These are phyloP conservation scores for Mentha longifolia DNA, from an alignment of 257 asterid species.

Conservation along the genomic window DNA sequence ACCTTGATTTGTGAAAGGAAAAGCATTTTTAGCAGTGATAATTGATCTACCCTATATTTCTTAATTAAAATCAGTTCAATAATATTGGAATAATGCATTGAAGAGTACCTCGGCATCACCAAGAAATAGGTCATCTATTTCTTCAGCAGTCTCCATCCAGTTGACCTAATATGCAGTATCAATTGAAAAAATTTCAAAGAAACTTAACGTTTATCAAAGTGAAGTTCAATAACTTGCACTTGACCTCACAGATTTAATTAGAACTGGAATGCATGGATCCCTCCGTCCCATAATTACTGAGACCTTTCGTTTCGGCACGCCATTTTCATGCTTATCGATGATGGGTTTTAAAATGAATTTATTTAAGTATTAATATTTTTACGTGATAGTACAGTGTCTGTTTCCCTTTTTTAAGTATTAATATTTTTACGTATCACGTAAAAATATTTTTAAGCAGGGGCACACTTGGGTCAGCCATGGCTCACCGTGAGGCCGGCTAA, in stretches of 20 bases:
- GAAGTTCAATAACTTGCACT: constrained; percentile 26
- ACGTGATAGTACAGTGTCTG: no score
- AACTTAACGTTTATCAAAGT: background rate
- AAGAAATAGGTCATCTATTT: constrained; percentile 74
- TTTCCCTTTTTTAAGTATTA: no score
- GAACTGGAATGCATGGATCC: constrained; percentile 76
- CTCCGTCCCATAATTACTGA: no score
- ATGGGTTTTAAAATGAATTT: no score
- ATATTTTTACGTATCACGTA: no score
- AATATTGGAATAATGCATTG: background rate
- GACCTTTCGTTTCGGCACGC: no score
- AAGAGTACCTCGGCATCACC: constrained; percentile 89
- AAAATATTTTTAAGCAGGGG: no score
- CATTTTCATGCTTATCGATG: no score
- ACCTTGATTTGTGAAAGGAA: constrained; percentile 48
- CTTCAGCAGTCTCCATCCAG: constrained; percentile 88
- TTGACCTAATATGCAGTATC: constrained; percentile 44
- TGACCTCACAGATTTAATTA: constrained; percentile 66
- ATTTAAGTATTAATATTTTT: no score
- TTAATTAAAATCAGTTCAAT: background rate
- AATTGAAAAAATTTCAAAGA: constrained; percentile 13
- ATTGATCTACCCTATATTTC: background rate
- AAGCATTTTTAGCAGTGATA: background rate
- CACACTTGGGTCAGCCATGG: no score
- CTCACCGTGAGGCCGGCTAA: no score